Evolutionary conservation across 305 asterid species (phyloP).

Genomic region (Plantago coronopus): DNA sequence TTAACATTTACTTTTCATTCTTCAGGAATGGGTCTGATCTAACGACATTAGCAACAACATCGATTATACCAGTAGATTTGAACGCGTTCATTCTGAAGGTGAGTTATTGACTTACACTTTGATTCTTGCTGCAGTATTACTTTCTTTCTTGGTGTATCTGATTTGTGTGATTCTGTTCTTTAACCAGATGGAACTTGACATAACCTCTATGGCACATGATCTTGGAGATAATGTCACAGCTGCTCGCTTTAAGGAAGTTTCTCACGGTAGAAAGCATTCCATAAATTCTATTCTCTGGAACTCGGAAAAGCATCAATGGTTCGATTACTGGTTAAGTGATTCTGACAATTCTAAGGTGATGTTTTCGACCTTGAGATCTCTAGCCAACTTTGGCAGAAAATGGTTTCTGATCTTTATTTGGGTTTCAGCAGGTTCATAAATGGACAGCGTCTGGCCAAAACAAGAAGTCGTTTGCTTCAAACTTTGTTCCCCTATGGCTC

Average conservation of each 20-base stretch:
- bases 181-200: slow-evolving; percentile 81
- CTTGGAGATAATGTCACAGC: slow-evolving; percentile 41
- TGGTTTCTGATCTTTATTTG: slow-evolving; percentile 14
- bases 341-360: slow-evolving; percentile 32
- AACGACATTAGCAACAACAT: slow-evolving; percentile 65
- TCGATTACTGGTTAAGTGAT: slow-evolving; percentile 68
- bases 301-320: slow-evolving; percentile 70
- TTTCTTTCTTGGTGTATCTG: slow-evolving; percentile 2
- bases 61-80: slow-evolving; percentile 78
- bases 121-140: background rate
- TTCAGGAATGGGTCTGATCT: slow-evolving; percentile 66
- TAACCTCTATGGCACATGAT: slow-evolving; percentile 53
- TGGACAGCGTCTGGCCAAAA: slow-evolving; percentile 61
- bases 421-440: slow-evolving; percentile 37
- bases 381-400: background rate
- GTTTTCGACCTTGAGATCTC: slow-evolving; percentile 2
- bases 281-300: slow-evolving; percentile 72
- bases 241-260: slow-evolving; percentile 40
- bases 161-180: slow-evolving; percentile 6
- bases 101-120: slow-evolving; percentile 9
- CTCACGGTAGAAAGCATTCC: slow-evolving; percentile 53
- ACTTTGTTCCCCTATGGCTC: slow-evolving; percentile 81
- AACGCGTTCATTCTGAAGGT: slow-evolving; percentile 80
- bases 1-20: background rate
- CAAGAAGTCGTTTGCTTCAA: slow-evolving; percentile 59